phyloP scores from a whole-genome alignment of 2,329 filamentous ascomycete species.

The Trichophyton rubrum region DNA sequence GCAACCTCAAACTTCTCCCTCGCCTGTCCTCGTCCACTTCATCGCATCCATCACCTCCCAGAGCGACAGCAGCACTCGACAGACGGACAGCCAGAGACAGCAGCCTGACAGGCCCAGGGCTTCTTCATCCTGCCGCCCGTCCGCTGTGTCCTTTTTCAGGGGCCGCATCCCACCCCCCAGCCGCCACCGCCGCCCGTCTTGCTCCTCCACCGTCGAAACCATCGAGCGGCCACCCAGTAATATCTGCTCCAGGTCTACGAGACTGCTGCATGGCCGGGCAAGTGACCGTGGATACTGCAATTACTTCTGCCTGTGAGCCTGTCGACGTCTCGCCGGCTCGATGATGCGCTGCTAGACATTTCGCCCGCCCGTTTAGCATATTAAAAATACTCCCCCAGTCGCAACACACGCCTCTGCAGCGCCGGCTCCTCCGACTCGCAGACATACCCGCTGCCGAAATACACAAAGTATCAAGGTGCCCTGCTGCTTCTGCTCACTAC shows the following conservation, averaged over 20 bases:
- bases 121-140: too few relatives aligned
- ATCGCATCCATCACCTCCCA: neutral
- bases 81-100: neutral
- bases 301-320: neutral
- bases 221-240: neutral
- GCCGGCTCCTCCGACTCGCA: neutral
- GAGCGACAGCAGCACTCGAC: neutral
- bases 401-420: neutral
- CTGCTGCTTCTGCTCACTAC: neutral
- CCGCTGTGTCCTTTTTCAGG: neutral
- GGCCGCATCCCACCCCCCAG: neutral
- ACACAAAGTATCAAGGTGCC: neutral
- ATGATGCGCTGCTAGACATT: neutral
- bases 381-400: neutral
- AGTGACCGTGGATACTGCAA: neutral
- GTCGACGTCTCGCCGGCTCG: neutral
- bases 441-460: neutral
- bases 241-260: neutral
- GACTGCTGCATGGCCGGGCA: conserved; percentile 3
- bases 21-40: neutral
- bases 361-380: neutral
- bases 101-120: too few relatives aligned
- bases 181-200: neutral
- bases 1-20: neutral
- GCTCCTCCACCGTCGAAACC: neutral